Base-by-base conservation (phyloP, 2,329 filamentous ascomycete species). In the Trichoderma endophyticum region DNA sequence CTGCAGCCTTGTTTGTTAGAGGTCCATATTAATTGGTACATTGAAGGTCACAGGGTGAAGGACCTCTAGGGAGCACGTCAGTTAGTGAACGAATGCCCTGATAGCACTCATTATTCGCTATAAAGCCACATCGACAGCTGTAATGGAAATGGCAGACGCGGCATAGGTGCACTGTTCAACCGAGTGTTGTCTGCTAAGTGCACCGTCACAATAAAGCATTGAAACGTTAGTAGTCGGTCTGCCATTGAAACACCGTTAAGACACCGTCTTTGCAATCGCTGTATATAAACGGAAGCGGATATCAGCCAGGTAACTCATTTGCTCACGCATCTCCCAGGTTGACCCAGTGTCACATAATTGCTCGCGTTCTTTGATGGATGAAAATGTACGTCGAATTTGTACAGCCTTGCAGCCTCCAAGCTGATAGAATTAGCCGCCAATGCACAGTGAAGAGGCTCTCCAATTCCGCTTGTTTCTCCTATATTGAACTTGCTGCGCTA, bases 401-500 rank as follows among this genome's bases (percentile, higher is more conserved):
- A 36, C 32, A 62, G 57, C 6, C 21, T 15, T 8, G 9, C 24
- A 61, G 32, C 15, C n/a, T 21, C 30, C 26, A 32, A 69, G 15
- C 56, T 11, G 51, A 34, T 14, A 36, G 56, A 28, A 12, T 5
- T 14, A 8, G 15, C 8, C 9, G 21, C 15, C 28, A 36, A 54
- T 34, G 7, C 28, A 54, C 56, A 28, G 14, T 12, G 14, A 28
- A 61, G 7, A 54, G 15, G 12, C n/a, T 36, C 26, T 26, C 56
- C 39, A 34, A 3, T 54, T 70, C 30, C 4, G 57, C 18, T 28
- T 54, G 54, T n/a, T 39, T 70, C n/a, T 54, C 36, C n/a, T 70
- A 51, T 70, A 60, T 69, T 70, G 60, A 34, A 26, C 56, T 54
- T 70, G 67, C 30, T 70, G 57, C 56, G 57, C 57, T 62, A 70